Percentiles rank a stretch among this genome's conserved stretches.
Evolutionary conservation across 2,329 filamentous ascomycete species (phyloP).

Genomic region (Apiospora sp.): DNA sequence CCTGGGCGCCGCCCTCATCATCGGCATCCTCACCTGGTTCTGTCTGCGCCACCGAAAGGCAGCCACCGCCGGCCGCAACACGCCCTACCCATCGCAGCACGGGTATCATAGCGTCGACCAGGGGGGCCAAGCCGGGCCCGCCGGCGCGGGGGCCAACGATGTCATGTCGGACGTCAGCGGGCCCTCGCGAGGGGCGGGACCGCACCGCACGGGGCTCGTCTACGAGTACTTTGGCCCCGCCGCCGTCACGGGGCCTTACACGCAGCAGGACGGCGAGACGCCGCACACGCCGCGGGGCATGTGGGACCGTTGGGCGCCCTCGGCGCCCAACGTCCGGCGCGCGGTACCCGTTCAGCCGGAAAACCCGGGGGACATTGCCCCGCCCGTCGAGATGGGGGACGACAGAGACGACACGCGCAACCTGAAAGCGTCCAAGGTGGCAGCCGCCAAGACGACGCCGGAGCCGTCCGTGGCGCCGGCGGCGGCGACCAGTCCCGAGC

Average conservation of each 20-base stretch:
- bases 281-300: constrained; percentile 41
- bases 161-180: constrained; percentile 30
- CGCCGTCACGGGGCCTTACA: constrained; percentile 29
- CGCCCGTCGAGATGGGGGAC: constrained; percentile 60
- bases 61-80: not conserved
- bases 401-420: constrained; percentile 30
- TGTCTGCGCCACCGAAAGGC: constrained; percentile 44
- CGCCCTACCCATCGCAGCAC: constrained; percentile 11
- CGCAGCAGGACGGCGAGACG: constrained; percentile 32
- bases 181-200: constrained; percentile 24
- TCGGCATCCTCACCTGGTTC: constrained; percentile 56
- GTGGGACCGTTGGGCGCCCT: constrained; percentile 30
- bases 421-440: constrained; percentile 29
- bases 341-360: constrained; percentile 53
- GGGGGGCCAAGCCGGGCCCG: not conserved
- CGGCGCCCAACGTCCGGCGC: not conserved
- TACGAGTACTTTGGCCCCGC: constrained; percentile 41
- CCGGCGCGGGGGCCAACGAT: constrained; percentile 4
- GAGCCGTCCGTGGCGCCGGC: constrained; percentile 24
- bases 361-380: constrained; percentile 57
- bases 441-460: constrained; percentile 33
- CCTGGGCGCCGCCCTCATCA: constrained; percentile 50
- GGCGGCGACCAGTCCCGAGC: constrained; percentile 37
- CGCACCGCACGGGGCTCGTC: constrained; percentile 25
- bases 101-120: constrained; percentile 9